A percentile compares a stretch with the other conserved stretches of the same genome.
phyloP scores from a whole-genome alignment of 345 rosid species.

The Syzygium grande region DNA sequence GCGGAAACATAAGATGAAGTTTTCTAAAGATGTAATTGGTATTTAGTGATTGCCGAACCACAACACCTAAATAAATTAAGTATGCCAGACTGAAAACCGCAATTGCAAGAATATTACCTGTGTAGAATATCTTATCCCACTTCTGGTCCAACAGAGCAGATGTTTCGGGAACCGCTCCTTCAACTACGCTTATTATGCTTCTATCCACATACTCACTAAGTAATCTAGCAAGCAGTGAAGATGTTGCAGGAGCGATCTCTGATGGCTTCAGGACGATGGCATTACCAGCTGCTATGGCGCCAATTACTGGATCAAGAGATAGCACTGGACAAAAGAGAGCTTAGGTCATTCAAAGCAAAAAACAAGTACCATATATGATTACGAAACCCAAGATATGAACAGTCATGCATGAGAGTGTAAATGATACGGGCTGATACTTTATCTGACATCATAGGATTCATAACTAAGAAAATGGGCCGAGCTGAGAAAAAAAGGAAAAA shows the following conservation, averaged over 20 bases:
- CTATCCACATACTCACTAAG: constrained; percentile 28
- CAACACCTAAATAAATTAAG: neutral
- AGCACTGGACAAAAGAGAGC: constrained; percentile 28
- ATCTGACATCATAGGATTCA: neutral
- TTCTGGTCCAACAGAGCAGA: constrained; percentile 37
- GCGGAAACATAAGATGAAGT: neutral
- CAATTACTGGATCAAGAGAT: constrained; percentile 73
- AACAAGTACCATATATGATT: neutral
- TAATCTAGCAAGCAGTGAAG: constrained; percentile 24
- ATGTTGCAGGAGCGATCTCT: constrained; percentile 46
- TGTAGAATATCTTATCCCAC: constrained; percentile 51
- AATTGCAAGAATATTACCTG: constrained; percentile 15
- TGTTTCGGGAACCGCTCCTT: constrained; percentile 39
- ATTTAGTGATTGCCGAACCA: neutral
- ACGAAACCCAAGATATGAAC: neutral
- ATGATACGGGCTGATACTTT: neutral
- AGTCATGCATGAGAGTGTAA: neutral
- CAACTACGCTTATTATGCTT: constrained; percentile 21
- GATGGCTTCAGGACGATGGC: constrained; percentile 48
- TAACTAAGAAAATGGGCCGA: neutral
- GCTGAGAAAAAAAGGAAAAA: neutral
- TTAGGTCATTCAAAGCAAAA: neutral
- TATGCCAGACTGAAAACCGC: neutral
- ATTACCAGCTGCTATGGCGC: constrained; percentile 57
- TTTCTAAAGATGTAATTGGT: neutral